phyloP scores from a whole-genome alignment of 2,329 filamentous ascomycete genomes.

The Trichoderma lentiforme region DNA sequence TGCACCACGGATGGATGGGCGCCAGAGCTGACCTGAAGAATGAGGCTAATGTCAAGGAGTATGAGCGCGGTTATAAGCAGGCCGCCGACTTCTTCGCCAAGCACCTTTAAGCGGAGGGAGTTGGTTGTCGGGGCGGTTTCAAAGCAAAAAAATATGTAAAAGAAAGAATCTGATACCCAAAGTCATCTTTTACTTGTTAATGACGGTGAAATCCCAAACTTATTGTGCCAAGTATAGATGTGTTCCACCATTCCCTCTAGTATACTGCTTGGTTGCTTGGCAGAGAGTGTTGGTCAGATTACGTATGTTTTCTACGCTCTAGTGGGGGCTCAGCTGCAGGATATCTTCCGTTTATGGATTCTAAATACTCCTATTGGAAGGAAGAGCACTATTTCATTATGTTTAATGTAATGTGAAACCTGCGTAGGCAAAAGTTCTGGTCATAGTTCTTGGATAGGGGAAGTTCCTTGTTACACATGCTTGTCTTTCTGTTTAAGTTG shows the following conservation, averaged over 20 bases:
- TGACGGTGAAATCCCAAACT: background rate
- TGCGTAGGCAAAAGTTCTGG: background rate
- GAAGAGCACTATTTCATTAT: background rate
- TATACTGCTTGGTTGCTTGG: background rate
- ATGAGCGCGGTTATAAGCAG: conserved; percentile 47
- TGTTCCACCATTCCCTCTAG: background rate
- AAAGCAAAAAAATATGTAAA: background rate
- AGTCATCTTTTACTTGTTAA: background rate
- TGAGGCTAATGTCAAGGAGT: conserved; percentile 44
- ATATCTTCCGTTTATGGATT: background rate
- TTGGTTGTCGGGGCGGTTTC: background rate
- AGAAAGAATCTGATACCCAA: background rate
- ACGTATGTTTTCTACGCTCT: background rate
- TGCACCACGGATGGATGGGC: conserved; percentile 60
- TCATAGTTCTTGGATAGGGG: background rate
- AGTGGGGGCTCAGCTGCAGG: background rate
- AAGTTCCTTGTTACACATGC: background rate
- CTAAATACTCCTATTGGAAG: background rate
- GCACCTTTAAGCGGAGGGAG: conserved; percentile 30
- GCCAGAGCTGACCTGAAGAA: conserved; percentile 47
- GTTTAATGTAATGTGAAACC: background rate
- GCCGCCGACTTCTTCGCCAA: conserved; percentile 42
- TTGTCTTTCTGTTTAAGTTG: background rate
- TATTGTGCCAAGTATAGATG: background rate
- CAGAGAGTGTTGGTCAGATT: background rate